These are phyloP conservation scores for Ramularia collo-cygni DNA, from an alignment of 2,329 filamentous ascomycete genomes.

Conservation along the genomic window DNA sequence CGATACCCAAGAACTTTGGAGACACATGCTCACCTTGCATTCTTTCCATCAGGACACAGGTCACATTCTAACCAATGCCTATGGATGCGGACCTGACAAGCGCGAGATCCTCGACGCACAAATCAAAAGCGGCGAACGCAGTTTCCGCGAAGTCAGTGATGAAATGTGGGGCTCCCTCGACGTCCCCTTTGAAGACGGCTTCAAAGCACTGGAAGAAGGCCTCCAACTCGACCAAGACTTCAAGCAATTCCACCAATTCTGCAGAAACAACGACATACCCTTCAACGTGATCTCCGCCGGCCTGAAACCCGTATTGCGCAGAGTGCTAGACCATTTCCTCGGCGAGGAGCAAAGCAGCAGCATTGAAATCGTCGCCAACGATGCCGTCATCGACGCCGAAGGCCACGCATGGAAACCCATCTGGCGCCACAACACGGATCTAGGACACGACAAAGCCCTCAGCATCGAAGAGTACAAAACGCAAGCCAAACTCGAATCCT, in stretches of 20 bases:
- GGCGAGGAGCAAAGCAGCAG: constrained; percentile 53
- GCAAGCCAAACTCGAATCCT: constrained; percentile 47
- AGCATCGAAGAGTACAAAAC: constrained; percentile 57
- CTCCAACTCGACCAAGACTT: constrained; percentile 61
- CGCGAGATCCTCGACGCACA: constrained; percentile 55
- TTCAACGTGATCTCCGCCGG: constrained; percentile 66
- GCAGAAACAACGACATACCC: constrained; percentile 54
- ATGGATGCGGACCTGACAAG: constrained; percentile 54
- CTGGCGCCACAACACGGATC: constrained; percentile 59
- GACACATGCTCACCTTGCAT: too few species aligned
- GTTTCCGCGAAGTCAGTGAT: constrained; percentile 63
- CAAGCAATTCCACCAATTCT: constrained; percentile 58
- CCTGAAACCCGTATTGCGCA: constrained; percentile 56
- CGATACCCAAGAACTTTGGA: too few species aligned
- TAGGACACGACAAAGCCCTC: constrained; percentile 61
- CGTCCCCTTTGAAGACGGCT: constrained; percentile 61
- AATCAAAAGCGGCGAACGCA: constrained; percentile 58
- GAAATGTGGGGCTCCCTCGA: constrained; percentile 64
- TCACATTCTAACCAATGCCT: constrained; percentile 60
- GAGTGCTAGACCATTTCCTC: constrained; percentile 58
- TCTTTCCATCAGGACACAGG: constrained; percentile 59
- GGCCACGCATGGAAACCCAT: constrained; percentile 58
- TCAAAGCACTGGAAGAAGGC: constrained; percentile 55
- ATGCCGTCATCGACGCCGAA: constrained; percentile 52
- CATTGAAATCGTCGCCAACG: constrained; percentile 64